These are phyloP conservation scores for Scheffersomyces coipomensis DNA, from an alignment of 805 yeast species.

Conservation along the genomic window DNA sequence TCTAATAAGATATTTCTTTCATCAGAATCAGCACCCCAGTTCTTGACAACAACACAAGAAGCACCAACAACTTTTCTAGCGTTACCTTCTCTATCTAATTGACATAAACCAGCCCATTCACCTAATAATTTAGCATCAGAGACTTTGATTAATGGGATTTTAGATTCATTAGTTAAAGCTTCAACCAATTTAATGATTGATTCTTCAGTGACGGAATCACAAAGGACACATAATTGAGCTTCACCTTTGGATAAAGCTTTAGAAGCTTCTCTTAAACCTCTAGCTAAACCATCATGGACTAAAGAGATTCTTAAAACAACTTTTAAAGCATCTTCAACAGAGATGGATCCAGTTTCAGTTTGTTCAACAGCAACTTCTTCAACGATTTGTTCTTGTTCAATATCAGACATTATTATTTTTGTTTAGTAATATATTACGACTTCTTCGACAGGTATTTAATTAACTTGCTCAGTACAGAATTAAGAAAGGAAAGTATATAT, in stretches of 20 bases:
- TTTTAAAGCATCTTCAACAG: slow-evolving; percentile 98
- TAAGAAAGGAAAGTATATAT: slow-evolving; percentile 6
- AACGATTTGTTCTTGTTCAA: slow-evolving; percentile 81
- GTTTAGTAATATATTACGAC: slow-evolving; percentile 40
- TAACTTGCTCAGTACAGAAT: slow-evolving; percentile 55
- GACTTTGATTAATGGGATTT: slow-evolving; percentile 98
- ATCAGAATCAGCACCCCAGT: slow-evolving; percentile 99
- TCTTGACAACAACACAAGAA: slow-evolving; percentile 98
- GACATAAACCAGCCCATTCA: slow-evolving; percentile 99
- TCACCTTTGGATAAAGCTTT: slow-evolving; percentile 97
- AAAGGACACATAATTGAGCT: slow-evolving; percentile 96
- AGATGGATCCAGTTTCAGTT: slow-evolving; percentile 84
- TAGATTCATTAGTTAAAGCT: slow-evolving; percentile 98
- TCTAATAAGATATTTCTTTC: slow-evolving; percentile 96
- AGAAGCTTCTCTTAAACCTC: slow-evolving; percentile 99
- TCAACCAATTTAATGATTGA: slow-evolving; percentile 95
- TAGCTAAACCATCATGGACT: slow-evolving; percentile 99
- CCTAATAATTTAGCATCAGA: slow-evolving; percentile 99
- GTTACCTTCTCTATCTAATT: slow-evolving; percentile 99
- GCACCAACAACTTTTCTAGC: slow-evolving; percentile 99
- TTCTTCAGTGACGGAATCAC: slow-evolving; percentile 98
- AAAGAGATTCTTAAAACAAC: slow-evolving; percentile 97
- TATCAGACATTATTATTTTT: slow-evolving; percentile 73
- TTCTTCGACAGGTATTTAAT: slow-evolving; percentile 62
- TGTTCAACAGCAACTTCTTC: slow-evolving; percentile 83